Conservation (phyloP, 1,139 yeast genomes). For the Kurtzmaniella natalensis region DNA sequence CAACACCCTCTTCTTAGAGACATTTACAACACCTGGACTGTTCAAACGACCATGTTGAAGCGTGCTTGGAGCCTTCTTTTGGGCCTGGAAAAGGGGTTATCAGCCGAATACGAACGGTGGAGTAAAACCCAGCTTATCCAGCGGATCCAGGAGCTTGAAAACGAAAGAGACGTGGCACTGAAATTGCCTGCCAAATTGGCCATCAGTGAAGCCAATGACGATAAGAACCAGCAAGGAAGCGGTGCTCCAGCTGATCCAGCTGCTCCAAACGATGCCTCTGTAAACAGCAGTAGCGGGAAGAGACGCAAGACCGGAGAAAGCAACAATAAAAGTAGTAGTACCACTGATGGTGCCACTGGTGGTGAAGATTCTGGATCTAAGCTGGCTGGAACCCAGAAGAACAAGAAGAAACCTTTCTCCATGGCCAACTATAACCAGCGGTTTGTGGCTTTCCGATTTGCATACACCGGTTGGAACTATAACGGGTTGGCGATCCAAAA, state of each 20-base stretch:
- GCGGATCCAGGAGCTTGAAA: constrained; percentile 47
- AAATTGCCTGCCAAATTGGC: too few species aligned
- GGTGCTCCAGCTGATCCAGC: too few species aligned
- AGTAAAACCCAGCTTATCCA: constrained; percentile 37
- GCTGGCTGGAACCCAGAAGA: too few species aligned
- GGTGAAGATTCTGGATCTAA: too few species aligned
- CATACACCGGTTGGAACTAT: constrained; percentile 91
- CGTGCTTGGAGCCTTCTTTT: constrained; percentile 5
- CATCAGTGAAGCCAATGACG: too few species aligned
- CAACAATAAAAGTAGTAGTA: background rate
- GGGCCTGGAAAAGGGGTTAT: constrained; percentile 4
- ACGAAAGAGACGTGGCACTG: background rate
- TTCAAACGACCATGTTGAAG: constrained; percentile 7
- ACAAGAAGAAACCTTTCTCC: constrained; percentile 53
- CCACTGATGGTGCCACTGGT: background rate
- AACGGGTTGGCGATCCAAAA: constrained; percentile 84
- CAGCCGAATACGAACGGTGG: constrained; percentile 7
- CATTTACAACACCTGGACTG: too few species aligned
- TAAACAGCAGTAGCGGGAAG: too few species aligned
- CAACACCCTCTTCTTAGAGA: too few species aligned
- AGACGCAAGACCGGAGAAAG: too few species aligned
- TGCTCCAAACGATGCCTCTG: too few species aligned
- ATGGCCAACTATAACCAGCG: constrained; percentile 65
- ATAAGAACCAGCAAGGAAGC: too few species aligned
- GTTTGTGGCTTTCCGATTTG: constrained; percentile 73